Percentiles rank a stretch among this genome's conserved stretches.
These are phyloP conservation scores for Boletus tomentosulus DNA, from an alignment of 768 basidiomycete genomes.

Conservation along the genomic window DNA sequence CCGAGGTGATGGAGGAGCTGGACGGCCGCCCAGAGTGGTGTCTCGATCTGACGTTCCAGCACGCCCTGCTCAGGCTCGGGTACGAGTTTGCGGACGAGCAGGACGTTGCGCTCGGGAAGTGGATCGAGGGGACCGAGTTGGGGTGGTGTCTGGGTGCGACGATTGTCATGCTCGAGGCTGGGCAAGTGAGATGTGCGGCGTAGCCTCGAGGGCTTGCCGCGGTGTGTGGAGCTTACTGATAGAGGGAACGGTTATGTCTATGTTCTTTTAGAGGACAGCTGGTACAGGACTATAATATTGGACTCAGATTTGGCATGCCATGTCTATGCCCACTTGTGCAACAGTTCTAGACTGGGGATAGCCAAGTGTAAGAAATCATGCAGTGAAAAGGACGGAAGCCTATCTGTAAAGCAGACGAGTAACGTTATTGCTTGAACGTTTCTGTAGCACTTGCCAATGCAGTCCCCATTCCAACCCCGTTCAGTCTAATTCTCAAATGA, in stretches of 20 bases:
- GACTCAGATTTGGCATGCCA: too few relatives aligned
- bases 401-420: too few relatives aligned
- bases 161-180: slow-evolving; percentile 65
- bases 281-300: too few relatives aligned
- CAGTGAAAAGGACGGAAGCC: too few relatives aligned
- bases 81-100: slow-evolving; percentile 80
- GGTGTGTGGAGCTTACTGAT: too few relatives aligned
- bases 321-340: too few relatives aligned
- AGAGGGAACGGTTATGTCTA: not conserved
- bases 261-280: not conserved
- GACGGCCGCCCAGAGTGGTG: slow-evolving; percentile 89
- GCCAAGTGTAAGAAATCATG: too few relatives aligned
- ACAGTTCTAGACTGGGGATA: too few relatives aligned
- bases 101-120: slow-evolving; percentile 77
- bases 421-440: too few relatives aligned
- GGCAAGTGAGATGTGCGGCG: slow-evolving; percentile 51
- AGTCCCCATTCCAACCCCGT: too few relatives aligned
- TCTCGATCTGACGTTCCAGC: slow-evolving; percentile 94
- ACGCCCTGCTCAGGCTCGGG: slow-evolving; percentile 78
- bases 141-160: slow-evolving; percentile 92
- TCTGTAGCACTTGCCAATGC: too few relatives aligned
- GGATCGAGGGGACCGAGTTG: slow-evolving; percentile 83
- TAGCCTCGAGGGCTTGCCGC: slow-evolving; percentile 11
- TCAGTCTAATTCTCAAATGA: too few relatives aligned
- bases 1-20: slow-evolving; percentile 60